These are phyloP conservation scores for Colletotrichum costaricense DNA, from an alignment of 2,329 filamentous ascomycete species.

Conservation along the genomic window DNA sequence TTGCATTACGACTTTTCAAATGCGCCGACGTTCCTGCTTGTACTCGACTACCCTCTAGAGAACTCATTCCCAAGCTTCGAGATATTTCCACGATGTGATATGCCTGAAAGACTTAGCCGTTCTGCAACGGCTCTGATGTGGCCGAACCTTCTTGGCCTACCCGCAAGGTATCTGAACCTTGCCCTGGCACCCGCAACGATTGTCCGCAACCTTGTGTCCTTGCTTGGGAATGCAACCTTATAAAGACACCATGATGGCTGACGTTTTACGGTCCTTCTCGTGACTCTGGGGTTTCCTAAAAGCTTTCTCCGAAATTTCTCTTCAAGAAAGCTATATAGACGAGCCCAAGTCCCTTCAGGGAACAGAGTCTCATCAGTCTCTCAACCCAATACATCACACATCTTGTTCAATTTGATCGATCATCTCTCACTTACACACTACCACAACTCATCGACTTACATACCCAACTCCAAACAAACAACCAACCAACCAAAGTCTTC, in stretches of 20 bases:
- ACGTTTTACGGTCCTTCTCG: neutral
- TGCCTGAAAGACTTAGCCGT: neutral
- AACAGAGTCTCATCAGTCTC: neutral
- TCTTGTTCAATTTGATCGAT: too few species aligned
- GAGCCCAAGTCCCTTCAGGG: rapidly evolving
- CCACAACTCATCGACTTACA: neutral
- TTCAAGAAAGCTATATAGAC: neutral
- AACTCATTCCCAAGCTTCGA: neutral
- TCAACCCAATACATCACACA: too few species aligned
- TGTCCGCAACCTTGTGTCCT: neutral
- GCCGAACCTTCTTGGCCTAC: neutral
- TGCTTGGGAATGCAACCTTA: neutral
- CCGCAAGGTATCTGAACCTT: neutral
- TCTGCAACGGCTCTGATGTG: neutral
- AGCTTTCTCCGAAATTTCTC: neutral
- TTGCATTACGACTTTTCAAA: too few species aligned
- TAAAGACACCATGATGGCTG: neutral
- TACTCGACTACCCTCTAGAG: too few species aligned
- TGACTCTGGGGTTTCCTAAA: neutral
- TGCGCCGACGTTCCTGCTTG: too few species aligned
- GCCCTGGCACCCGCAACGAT: neutral
- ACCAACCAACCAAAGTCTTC: neutral
- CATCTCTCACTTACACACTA: neutral
- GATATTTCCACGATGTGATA: neutral
- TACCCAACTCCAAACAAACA: neutral